A percentile compares a stretch with the other conserved stretches of the same genome.
phyloP scores from a whole-genome alignment of 2,329 filamentous ascomycete genomes.

The Alternaria burnsii region DNA sequence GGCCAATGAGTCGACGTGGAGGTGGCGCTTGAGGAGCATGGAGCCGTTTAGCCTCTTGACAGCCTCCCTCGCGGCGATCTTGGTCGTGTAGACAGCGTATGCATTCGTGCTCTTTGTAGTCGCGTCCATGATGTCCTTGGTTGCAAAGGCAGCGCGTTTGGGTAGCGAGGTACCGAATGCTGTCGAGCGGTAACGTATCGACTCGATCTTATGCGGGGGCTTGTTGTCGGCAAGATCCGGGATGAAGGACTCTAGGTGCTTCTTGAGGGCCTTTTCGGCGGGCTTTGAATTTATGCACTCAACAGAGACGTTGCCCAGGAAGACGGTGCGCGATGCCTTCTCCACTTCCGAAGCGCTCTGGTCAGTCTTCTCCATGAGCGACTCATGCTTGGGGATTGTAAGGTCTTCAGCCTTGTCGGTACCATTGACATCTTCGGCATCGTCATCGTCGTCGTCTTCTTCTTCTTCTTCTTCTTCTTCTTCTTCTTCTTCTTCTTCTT shows the following conservation, averaged over 20 bases:
- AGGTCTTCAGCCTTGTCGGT: conserved; percentile 57
- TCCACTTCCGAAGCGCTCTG: conserved; percentile 70
- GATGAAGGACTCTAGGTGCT: conserved; percentile 81
- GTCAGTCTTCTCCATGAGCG: conserved; percentile 50
- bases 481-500: too few species aligned
- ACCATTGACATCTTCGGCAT: conserved; percentile 16
- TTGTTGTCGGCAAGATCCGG: conserved; percentile 58
- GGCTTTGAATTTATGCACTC: conserved; percentile 83
- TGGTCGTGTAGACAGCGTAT: conserved; percentile 86
- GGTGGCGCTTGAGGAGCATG: conserved; percentile 82
- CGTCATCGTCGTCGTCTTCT: background rate
- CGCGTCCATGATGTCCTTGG: conserved; percentile 86
- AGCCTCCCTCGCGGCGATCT: conserved; percentile 77
- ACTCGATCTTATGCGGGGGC: conserved; percentile 78
- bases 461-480: too few species aligned
- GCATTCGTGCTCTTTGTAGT: conserved; percentile 95
- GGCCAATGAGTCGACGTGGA: conserved; percentile 89
- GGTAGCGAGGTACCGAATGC: conserved; percentile 84
- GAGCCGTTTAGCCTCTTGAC: conserved; percentile 82
- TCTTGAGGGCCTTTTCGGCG: conserved; percentile 78
- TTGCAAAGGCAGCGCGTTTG: conserved; percentile 93
- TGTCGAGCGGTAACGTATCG: conserved; percentile 91
- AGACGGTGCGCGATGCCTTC: conserved; percentile 89
- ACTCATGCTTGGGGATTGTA: conserved; percentile 62
- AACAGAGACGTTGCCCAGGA: conserved; percentile 88